These are phyloP conservation scores for Fusarium annulatum DNA, from an alignment of 2,329 filamentous ascomycete species.

Conservation along the genomic window DNA sequence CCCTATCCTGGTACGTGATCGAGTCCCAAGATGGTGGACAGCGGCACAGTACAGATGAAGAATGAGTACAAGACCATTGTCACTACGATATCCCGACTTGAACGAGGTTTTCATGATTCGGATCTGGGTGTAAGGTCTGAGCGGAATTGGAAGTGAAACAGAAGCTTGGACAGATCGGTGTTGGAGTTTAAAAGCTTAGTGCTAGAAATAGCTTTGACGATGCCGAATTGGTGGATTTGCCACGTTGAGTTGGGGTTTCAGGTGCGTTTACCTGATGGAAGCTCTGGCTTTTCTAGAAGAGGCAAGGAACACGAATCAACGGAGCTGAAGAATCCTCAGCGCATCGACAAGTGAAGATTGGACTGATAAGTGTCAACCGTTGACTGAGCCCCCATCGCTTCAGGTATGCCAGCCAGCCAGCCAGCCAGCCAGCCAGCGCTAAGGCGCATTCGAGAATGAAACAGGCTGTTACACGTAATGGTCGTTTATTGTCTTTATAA, in stretches of 20 bases:
- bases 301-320: not conserved
- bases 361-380: not conserved
- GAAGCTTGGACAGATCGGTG: conserved; percentile 2
- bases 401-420: not conserved
- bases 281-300: not conserved
- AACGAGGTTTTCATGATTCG: conserved; percentile 5
- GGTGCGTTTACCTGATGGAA: not conserved
- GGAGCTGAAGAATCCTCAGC: not conserved
- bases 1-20: conserved; percentile 15
- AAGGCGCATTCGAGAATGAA: not conserved
- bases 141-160: conserved; percentile 15
- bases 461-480: not conserved
- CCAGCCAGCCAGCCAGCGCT: not conserved
- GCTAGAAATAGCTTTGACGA: not conserved
- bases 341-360: not conserved
- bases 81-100: conserved; percentile 9
- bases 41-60: conserved; percentile 5
- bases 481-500: not conserved
- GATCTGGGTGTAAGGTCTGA: not conserved
- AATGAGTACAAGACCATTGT: not conserved
- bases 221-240: not conserved
- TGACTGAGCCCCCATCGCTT: not conserved
- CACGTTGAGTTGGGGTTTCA: not conserved
- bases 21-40: conserved; percentile 2
- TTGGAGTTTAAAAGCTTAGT: not conserved